Conservation (phyloP, 441 rosid genomes). For the Gossypium davidsonii region DNA sequence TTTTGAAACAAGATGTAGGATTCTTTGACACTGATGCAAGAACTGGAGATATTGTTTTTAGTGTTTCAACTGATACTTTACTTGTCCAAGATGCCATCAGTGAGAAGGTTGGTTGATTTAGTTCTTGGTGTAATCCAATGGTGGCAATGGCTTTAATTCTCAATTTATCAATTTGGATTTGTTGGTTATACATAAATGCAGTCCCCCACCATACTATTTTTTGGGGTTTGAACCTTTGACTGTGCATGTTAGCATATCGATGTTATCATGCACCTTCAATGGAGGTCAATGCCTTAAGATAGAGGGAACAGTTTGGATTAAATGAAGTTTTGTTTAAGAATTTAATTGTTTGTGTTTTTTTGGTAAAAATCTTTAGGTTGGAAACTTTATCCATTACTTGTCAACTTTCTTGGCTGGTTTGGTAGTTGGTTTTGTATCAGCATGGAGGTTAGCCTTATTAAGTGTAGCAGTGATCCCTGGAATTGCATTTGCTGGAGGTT, state of each 20-base stretch:
- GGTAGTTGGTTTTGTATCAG: slow-evolving; percentile 97
- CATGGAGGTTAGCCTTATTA: slow-evolving; percentile 90
- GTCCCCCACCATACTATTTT: slow-evolving; percentile 25
- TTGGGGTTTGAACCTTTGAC: slow-evolving; percentile 10
- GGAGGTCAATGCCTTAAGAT: background rate
- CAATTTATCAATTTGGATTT: slow-evolving; percentile 22
- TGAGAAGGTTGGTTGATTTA: slow-evolving; percentile 57
- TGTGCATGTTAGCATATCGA: slow-evolving; percentile 38
- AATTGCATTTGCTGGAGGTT: slow-evolving; percentile 97
- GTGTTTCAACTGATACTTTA: slow-evolving; percentile 94
- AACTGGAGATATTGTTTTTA: slow-evolving; percentile 93
- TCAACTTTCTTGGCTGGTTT: slow-evolving; percentile 96
- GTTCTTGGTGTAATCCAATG: slow-evolving; percentile 21
- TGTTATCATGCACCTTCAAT: slow-evolving; percentile 32
- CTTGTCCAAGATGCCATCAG: slow-evolving; percentile 99
- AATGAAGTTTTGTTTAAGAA: background rate
- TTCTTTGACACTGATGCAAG: slow-evolving; percentile 97
- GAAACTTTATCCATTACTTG: slow-evolving; percentile 88
- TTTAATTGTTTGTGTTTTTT: background rate
- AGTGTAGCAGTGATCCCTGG: slow-evolving; percentile 98
- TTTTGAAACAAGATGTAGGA: slow-evolving; percentile 91
- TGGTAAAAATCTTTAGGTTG: slow-evolving; percentile 49
- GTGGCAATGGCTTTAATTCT: slow-evolving; percentile 17
- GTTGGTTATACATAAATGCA: slow-evolving; percentile 29
- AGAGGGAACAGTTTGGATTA: background rate